A percentile compares a stretch with the other conserved stretches of the same genome.
phyloP scores from a whole-genome alignment of 1,284 basidiomycete genomes.

The Papiliotrema flavescens region DNA sequence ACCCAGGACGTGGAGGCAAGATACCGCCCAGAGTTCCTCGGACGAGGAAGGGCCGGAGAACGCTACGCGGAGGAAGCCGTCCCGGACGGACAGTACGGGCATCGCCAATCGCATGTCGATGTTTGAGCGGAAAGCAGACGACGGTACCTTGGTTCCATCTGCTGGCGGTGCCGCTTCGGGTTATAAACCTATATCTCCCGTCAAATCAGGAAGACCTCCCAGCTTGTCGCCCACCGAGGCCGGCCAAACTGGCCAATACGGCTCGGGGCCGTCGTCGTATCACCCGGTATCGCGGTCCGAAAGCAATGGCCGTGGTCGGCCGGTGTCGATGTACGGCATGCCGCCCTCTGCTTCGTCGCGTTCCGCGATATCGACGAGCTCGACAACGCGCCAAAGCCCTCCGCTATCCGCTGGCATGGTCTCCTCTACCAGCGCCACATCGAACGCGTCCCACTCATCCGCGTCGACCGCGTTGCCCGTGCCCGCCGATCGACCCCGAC shows the following conservation, averaged over 20 bases:
- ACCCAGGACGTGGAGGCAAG: slow-evolving; percentile 1
- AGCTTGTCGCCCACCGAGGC: background rate
- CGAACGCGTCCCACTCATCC: background rate
- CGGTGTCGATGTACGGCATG: slow-evolving; percentile 3
- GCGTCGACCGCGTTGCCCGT: background rate
- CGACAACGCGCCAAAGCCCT: too few species aligned
- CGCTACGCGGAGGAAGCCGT: background rate
- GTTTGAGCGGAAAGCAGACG: slow-evolving; percentile 1
- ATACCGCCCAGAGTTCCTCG: slow-evolving; percentile 26
- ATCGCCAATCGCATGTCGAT: background rate
- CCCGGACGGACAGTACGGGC: background rate
- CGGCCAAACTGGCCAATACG: background rate
- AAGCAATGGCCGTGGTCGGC: background rate
- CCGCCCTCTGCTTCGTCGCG: background rate
- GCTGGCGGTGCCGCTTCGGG: too few species aligned
- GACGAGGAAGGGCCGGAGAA: slow-evolving; percentile 38
- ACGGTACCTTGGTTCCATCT: too few species aligned
- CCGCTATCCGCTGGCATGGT: too few species aligned
- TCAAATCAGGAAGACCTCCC: background rate
- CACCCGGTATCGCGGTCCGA: too few species aligned
- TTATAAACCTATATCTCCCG: too few species aligned
- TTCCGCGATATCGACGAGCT: background rate
- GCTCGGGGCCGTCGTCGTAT: background rate
- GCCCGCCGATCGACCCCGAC: slow-evolving; percentile 13
- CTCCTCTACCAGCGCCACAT: too few species aligned